A percentile compares a stretch with the other conserved stretches of the same genome.
Evolutionary conservation across 2,329 filamentous ascomycete genomes (phyloP).

Genomic region (Trichophyton schoenleinii): DNA sequence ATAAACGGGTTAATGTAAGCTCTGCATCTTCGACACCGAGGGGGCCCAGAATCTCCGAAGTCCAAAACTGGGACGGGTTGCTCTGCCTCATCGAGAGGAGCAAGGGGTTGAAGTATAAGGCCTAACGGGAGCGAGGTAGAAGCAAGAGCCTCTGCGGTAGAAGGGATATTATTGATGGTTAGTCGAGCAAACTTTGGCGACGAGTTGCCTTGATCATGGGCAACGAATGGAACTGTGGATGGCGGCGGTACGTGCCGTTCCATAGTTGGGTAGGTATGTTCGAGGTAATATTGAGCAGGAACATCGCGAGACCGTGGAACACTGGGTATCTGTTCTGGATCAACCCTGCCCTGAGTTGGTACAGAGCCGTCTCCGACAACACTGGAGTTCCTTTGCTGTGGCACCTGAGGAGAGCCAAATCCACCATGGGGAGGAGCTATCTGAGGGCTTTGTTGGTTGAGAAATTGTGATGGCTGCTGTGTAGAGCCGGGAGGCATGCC

Average conservation of each 20-base stretch:
- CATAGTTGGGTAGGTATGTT: conserved; percentile 86
- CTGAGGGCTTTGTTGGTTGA: conserved; percentile 38
- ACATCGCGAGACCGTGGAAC: conserved; percentile 74
- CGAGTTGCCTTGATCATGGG: conserved; percentile 91
- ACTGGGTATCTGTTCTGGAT: conserved; percentile 86
- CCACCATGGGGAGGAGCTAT: conserved; percentile 24
- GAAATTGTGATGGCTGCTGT: conserved; percentile 40
- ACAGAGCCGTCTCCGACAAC: conserved; percentile 42
- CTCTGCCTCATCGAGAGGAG: conserved; percentile 71
- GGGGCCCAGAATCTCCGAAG: conserved; percentile 83
- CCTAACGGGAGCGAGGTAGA: conserved; percentile 77
- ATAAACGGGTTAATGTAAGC: conserved; percentile 99
- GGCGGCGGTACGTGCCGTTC: conserved; percentile 87
- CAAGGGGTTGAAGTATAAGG: conserved; percentile 77
- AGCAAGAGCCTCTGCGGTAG: conserved; percentile 63
- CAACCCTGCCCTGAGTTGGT: conserved; percentile 61
- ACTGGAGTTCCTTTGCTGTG: conserved; percentile 19
- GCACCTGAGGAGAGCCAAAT: conserved; percentile 15
- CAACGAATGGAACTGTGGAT: conserved; percentile 74
- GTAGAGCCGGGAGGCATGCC: conserved; percentile 50
- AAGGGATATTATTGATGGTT: conserved; percentile 85
- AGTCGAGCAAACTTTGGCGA: conserved; percentile 88
- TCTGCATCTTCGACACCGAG: conserved; percentile 80
- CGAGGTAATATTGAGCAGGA: conserved; percentile 70
- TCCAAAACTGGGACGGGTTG: conserved; percentile 80